phyloP scores from a whole-genome alignment of 129 eudicot genomes.

The Silybum marianum region DNA sequence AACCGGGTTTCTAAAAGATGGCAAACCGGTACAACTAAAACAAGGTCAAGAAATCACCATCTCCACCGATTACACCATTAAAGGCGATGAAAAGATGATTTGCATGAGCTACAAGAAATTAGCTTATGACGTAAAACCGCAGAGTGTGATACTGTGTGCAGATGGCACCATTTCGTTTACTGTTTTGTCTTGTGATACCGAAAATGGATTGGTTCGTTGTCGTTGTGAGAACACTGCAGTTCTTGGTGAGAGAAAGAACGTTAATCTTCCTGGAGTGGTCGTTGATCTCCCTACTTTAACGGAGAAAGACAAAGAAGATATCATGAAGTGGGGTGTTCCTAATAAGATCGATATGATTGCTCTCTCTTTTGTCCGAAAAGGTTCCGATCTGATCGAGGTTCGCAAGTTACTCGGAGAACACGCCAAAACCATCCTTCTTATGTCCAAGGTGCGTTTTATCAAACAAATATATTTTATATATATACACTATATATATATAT shows the following conservation, averaged over 20 bases:
- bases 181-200: conserved; percentile 59
- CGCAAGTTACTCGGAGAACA: conserved; percentile 61
- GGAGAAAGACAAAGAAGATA: conserved; percentile 72
- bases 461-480: neutral
- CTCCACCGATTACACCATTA: conserved; percentile 62
- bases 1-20: conserved; percentile 71
- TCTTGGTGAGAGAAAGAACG: conserved; percentile 78
- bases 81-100: conserved; percentile 57
- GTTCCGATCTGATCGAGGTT: conserved; percentile 72
- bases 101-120: conserved; percentile 83
- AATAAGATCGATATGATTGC: conserved; percentile 69
- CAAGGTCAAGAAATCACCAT: conserved; percentile 74
- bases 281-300: conserved; percentile 75
- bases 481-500: no score
- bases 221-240: conserved; percentile 81
- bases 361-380: conserved; percentile 65
- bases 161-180: conserved; percentile 70
- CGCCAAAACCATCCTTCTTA: conserved; percentile 63
- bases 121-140: conserved; percentile 65
- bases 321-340: conserved; percentile 77
- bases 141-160: conserved; percentile 64
- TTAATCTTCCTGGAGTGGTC: conserved; percentile 74
- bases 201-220: conserved; percentile 58
- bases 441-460: conserved; percentile 60
- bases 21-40: conserved; percentile 62